These are phyloP conservation scores for Fusarium pseudonygamai DNA, from an alignment of 2,329 filamentous ascomycete species.

Conservation along the genomic window DNA sequence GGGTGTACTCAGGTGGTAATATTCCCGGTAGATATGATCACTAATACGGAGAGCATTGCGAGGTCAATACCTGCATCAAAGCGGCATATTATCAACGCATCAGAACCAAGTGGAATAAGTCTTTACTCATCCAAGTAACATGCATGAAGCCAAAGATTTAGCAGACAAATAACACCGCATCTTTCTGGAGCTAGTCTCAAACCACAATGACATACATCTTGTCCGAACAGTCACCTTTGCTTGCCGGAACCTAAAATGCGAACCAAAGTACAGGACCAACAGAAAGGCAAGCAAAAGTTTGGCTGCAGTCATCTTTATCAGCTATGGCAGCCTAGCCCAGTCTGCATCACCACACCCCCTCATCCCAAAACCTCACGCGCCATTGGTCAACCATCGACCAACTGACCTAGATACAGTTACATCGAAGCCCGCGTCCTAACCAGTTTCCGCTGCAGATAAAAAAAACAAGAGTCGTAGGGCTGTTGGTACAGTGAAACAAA, in stretches of 20 bases:
- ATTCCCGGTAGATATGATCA: not conserved
- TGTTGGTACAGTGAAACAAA: slow-evolving; percentile 3
- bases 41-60: slow-evolving; percentile 3
- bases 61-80: not conserved
- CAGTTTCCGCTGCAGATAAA: slow-evolving; percentile 16
- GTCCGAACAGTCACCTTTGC: not conserved
- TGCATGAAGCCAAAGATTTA: not conserved
- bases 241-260: slow-evolving; percentile 1
- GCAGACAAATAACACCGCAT: not conserved
- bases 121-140: not conserved
- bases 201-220: not conserved
- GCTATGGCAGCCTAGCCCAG: slow-evolving; percentile 33
- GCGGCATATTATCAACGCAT: not conserved
- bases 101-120: not conserved
- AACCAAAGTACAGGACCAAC: slow-evolving; percentile 16
- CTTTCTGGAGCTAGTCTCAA: not conserved
- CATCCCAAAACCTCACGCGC: not conserved
- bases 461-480: not conserved
- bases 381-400: slow-evolving; percentile 28
- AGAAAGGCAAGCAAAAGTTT: slow-evolving; percentile 16
- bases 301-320: slow-evolving; percentile 27
- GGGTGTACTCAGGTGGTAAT: not conserved
- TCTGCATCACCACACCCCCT: slow-evolving; percentile 36
- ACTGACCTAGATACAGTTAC: slow-evolving; percentile 33
- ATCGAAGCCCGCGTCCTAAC: slow-evolving; percentile 5